Base-by-base conservation (phyloP, 345 rosid species). In the Microcos paniculata region DNA sequence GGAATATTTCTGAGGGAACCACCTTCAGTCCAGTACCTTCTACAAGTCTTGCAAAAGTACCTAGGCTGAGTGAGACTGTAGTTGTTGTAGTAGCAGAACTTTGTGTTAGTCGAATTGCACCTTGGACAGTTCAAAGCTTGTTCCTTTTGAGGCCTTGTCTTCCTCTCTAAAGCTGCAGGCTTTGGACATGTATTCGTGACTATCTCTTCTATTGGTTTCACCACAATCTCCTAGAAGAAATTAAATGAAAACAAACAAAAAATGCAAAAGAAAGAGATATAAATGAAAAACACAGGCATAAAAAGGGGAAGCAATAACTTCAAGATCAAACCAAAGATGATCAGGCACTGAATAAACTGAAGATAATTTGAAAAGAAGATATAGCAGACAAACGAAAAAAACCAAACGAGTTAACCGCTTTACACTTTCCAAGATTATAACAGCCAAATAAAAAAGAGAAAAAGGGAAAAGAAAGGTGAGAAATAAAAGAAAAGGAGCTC, bases 21-120 rank as follows among this genome's bases (percentile, higher is more conserved):
- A 8, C 99, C 99, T 79, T 93, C 97, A 33, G 99, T 96, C 99
- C 99, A 96, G 67, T 96, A 96, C 88, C 99, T 92, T 86, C 94
- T 84, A 79, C 99, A 96, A 71, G 95, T 88, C 91, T 96, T 96
- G 83, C 99, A 96, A 62, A 92, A 91, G 86, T 90, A 96, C 76
- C 99, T 89, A 23, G 99, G 99, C 42, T 96, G 99, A 18, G 98
- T 90, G 81, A 96, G 91, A 70, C 99, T 96, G 87, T 96, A 96
- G 80, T 96, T 96, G 91, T 96, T 96, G 85, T 96, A 96, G 82
- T 96, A 96, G 79, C 99, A 96, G 83, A 96, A 96, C 80, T 96
- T 96, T 71, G 99, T 96, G 90, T 93, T 92, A 28, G 86, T 85
- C 55, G 99, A 96, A 83, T 90, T 93, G 88, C 98, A 96, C 85